A percentile compares a stretch with the other conserved stretches of the same genome.
These are phyloP conservation scores for Aspergillus udagawae DNA, from an alignment of 2,329 filamentous ascomycete genomes.

Conservation along the genomic window DNA sequence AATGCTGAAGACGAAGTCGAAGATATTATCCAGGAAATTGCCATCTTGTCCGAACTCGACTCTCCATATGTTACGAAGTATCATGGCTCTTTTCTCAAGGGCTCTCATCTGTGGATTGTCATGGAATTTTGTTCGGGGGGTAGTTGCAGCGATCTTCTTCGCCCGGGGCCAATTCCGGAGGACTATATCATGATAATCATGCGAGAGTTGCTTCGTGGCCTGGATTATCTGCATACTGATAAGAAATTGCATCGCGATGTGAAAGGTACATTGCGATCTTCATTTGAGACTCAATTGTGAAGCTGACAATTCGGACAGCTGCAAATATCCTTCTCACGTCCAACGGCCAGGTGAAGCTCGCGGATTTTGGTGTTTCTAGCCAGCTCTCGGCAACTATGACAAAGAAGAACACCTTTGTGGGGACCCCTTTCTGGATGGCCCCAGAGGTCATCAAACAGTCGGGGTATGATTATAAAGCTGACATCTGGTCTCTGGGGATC, in stretches of 20 bases:
- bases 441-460: conserved; percentile 98
- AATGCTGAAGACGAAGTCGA: conserved; percentile 99
- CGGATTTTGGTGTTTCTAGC: conserved; percentile 94
- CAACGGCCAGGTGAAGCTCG: conserved; percentile 93
- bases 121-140: conserved; percentile 99
- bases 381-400: conserved; percentile 98
- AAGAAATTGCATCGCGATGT: conserved; percentile 96
- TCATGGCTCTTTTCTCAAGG: conserved; percentile 93
- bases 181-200: conserved; percentile 97
- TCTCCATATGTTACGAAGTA: conserved; percentile 97
- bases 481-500: conserved; percentile 96
- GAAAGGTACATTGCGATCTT: conserved; percentile 61
- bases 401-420: conserved; percentile 98
- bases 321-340: conserved; percentile 87
- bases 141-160: conserved; percentile 93
- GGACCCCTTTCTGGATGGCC: conserved; percentile 99
- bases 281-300: neutral
- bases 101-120: conserved; percentile 96
- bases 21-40: conserved; percentile 98
- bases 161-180: conserved; percentile 84
- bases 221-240: conserved; percentile 91
- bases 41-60: conserved; percentile 91
- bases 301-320: conserved; percentile 51
- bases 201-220: conserved; percentile 78
- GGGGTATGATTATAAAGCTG: conserved; percentile 95